A percentile compares a stretch with the other conserved stretches of the same genome.
phyloP scores from a whole-genome alignment of 2,329 filamentous ascomycete species.

The Fusarium tanahbumbuense region DNA sequence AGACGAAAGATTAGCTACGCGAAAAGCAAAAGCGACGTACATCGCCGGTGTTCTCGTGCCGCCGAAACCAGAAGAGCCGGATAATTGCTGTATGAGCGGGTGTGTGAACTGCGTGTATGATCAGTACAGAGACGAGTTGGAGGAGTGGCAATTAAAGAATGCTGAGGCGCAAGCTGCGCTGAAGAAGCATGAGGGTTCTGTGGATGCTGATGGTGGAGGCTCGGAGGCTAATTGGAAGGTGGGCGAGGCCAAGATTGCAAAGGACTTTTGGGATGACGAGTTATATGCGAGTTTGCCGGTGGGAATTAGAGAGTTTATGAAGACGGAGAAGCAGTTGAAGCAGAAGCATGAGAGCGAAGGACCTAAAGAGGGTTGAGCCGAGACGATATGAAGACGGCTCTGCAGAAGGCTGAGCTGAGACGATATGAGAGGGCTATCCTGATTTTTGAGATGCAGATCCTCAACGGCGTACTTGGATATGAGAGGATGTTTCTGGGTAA shows the following conservation, averaged over 20 bases:
- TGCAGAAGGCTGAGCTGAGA: background rate
- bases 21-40: slow-evolving; percentile 68
- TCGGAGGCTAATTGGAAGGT: slow-evolving; percentile 74
- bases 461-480: too few relatives aligned
- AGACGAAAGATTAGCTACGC: slow-evolving; percentile 68
- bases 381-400: background rate
- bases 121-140: slow-evolving; percentile 87
- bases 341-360: slow-evolving; percentile 73
- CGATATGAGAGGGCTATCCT: background rate
- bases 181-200: slow-evolving; percentile 60
- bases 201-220: slow-evolving; percentile 85
- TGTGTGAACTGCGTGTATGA: slow-evolving; percentile 99
- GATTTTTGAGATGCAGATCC: too few relatives aligned
- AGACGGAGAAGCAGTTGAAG: slow-evolving; percentile 90
- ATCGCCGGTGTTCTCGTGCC: slow-evolving; percentile 87
- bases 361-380: slow-evolving; percentile 55
- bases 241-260: slow-evolving; percentile 56
- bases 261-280: slow-evolving; percentile 71
- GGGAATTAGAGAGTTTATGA: slow-evolving; percentile 97
- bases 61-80: slow-evolving; percentile 86
- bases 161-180: slow-evolving; percentile 71
- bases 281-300: slow-evolving; percentile 86
- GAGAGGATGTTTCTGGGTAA: background rate
- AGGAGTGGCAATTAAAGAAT: slow-evolving; percentile 81
- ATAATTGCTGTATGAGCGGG: slow-evolving; percentile 99